Evolutionary conservation across 2,329 filamentous ascomycete species (phyloP), one percentile per base, ranked within the genome.

Genomic region (Aspergillus sp.): DNA sequence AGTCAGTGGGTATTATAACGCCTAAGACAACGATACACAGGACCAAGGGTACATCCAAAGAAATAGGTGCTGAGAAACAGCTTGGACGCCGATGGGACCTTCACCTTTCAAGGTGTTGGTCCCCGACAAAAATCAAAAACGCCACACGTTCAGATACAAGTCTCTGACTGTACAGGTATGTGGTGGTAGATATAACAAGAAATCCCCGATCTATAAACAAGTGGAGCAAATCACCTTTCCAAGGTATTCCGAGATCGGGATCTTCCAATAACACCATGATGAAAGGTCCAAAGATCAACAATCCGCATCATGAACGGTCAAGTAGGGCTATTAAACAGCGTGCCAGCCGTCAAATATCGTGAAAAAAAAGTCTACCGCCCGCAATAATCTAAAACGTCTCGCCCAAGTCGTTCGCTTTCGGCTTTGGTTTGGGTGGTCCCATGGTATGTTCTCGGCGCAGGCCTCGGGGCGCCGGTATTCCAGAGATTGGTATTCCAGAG

Each of bases 351-450:
- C 17, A 51, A 63, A 63, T 59, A 59, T 64, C 63, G 56, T 65
- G 52, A 65, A 54, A 43, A 51, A 19, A 25, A 37, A 53, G 40
- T 41, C 21, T 37, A 45, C 9, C 31, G 23, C 54, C 39, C 46
- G 59, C 46, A 33, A 47, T 39, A 56, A 44, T 49, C 73, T 74
- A 85, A 70, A 81, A 85, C n/a, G 81, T 84, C 72, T 86, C 83
- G 43, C 83, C 83, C 46, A 84, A 73, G 57, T 82, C 81, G 70
- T 76, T 82, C 66, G 82, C 73, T 65, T 81, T 81, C 62, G 81
- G 74, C 54, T 79, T 77, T 57, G 77, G 70, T 53, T 75, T 74
- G 9, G 80, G 76, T 17, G 78, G 79, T 31, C 78, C 76, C 77
- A 81, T 82, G 60, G 78, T 73, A 55, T 78, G 73, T 53, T 75